A percentile compares a stretch with the other conserved stretches of the same genome.
Evolutionary conservation across 768 basidiomycete genomes (phyloP).

Genomic region (Suillus occidentalis): DNA sequence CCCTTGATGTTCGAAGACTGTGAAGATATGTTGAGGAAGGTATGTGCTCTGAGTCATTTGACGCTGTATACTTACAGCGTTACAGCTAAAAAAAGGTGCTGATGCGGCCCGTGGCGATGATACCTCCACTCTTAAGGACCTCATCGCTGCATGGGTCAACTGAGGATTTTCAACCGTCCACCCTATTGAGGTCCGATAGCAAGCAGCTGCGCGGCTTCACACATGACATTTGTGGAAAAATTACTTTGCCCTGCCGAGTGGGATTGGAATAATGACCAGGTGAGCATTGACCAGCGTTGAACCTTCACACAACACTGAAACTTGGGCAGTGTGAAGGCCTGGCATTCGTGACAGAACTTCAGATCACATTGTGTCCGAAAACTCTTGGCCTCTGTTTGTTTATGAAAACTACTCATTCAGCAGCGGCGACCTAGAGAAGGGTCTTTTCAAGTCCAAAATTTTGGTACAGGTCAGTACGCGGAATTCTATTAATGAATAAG

Average conservation of each 20-base stretch:
- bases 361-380: too few species aligned
- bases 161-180: too few species aligned
- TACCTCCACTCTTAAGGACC: too few species aligned
- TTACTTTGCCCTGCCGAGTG: not conserved
- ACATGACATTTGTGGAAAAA: not conserved
- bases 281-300: not conserved
- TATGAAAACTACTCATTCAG: too few species aligned
- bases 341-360: slow-evolving; percentile 11
- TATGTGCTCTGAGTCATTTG: not conserved
- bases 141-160: too few species aligned
- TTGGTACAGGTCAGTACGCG: too few species aligned
- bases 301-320: not conserved
- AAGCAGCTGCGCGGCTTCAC: not conserved
- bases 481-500: too few species aligned
- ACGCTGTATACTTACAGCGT: not conserved
- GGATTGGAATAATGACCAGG: not conserved
- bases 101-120: too few species aligned
- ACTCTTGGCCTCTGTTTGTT: too few species aligned
- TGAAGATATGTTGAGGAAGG: not conserved
- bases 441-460: too few species aligned
- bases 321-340: not conserved
- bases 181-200: not conserved
- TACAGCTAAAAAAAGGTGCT: too few species aligned
- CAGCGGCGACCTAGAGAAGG: too few species aligned
- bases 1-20: not conserved